Evolutionary conservation across 139 green algal genomes (phyloP).

Genomic region (Cymbomonas tetramitiformis): DNA sequence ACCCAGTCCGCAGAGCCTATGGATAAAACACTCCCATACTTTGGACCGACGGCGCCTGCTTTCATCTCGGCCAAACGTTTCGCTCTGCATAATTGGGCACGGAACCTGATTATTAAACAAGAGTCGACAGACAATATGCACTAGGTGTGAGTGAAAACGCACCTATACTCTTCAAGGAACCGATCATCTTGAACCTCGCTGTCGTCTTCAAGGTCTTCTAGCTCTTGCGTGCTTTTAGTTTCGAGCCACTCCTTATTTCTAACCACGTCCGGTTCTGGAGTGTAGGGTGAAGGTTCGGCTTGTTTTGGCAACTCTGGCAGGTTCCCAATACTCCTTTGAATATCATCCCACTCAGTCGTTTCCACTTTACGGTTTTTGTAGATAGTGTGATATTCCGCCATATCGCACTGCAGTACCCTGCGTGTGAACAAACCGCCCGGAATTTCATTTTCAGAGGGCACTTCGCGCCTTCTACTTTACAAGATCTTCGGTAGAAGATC

Average conservation of each 20-base stretch:
- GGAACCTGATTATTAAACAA: no score
- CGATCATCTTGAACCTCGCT: constrained; percentile 52
- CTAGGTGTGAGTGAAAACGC: not conserved
- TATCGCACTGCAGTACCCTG: constrained; percentile 15
- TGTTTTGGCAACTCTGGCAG: constrained; percentile 34
- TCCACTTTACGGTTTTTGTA: constrained; percentile 49
- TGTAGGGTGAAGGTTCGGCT: constrained; percentile 45
- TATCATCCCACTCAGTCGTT: constrained; percentile 73
- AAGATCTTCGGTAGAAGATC: no score
- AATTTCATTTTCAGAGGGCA: no score
- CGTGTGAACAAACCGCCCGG: no score
- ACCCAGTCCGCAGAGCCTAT: no score
- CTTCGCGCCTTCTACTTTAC: no score
- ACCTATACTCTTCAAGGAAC: constrained; percentile 58
- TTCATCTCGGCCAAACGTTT: constrained; percentile 54
- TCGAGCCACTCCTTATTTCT: not conserved
- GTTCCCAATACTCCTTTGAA: constrained; percentile 55
- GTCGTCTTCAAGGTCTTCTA: constrained; percentile 51
- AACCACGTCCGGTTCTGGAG: constrained; percentile 28
- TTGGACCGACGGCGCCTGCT: constrained; percentile 17
- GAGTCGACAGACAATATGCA: no score
- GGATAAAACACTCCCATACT: constrained; percentile 48
- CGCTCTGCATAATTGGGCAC: constrained; percentile 30
- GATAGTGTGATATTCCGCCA: constrained; percentile 56
- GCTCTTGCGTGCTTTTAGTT: constrained; percentile 28